Evolutionary conservation across 768 basidiomycete genomes (phyloP).

Genomic region (Lyophyllum atratum): DNA sequence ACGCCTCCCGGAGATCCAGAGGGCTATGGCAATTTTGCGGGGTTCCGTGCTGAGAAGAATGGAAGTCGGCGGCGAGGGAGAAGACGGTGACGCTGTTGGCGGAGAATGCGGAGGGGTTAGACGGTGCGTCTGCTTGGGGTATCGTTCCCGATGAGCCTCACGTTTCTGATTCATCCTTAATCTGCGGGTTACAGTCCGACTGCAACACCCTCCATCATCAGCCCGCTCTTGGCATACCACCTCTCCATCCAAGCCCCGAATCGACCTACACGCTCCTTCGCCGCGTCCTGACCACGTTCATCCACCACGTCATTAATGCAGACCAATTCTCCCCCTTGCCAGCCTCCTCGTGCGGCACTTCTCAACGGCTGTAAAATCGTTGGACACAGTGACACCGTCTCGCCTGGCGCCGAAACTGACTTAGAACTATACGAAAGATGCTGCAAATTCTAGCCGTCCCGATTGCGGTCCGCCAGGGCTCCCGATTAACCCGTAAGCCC

Average conservation of each 20-base stretch:
- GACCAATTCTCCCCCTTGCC: constrained; percentile 63
- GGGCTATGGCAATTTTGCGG: constrained; percentile 88
- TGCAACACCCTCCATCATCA: constrained; percentile 62
- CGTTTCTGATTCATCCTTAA: too few relatives aligned
- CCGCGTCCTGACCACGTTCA: constrained; percentile 74
- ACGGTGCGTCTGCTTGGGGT: constrained; percentile 73
- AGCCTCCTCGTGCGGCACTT: constrained; percentile 53
- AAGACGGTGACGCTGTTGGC: constrained; percentile 59
- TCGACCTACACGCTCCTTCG: constrained; percentile 59
- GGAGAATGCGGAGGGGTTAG: constrained; percentile 47
- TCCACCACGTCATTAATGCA: constrained; percentile 78
- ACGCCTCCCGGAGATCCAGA: constrained; percentile 71
- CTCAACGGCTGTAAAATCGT: constrained; percentile 20
- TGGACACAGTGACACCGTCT: too few relatives aligned
- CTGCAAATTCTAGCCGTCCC: constrained; percentile 61
- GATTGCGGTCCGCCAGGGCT: constrained; percentile 70
- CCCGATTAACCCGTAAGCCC: constrained; percentile 62
- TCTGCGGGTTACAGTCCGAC: constrained; percentile 81
- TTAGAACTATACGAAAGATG: constrained; percentile 48
- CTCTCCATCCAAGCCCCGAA: constrained; percentile 41
- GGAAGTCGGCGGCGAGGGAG: constrained; percentile 58
- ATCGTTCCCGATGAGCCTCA: constrained; percentile 40
- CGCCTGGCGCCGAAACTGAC: constrained; percentile 14
- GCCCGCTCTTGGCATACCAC: constrained; percentile 57
- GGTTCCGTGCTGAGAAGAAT: constrained; percentile 73